Percentiles rank a stretch among this genome's conserved stretches.
Conservation (phyloP, 257 asterid genomes). For the Rauvolfia tetraphylla region DNA sequence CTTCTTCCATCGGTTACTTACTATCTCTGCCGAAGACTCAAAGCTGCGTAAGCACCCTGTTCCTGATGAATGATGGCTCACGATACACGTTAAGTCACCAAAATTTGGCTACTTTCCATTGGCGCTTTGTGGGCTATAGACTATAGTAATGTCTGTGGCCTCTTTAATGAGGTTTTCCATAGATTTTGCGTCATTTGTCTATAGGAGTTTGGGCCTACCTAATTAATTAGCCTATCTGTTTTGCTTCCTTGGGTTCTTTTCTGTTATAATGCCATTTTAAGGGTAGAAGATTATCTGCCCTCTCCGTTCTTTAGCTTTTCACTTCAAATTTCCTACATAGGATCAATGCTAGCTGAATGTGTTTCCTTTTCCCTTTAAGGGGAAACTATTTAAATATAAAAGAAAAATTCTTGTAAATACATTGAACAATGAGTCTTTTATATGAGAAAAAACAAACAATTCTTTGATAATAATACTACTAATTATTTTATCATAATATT, state of each 20-base stretch:
- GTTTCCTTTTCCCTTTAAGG: too few relatives aligned
- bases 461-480: too few relatives aligned
- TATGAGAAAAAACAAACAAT: too few relatives aligned
- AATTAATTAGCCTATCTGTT: background rate
- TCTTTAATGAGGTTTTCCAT: background rate
- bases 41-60: background rate
- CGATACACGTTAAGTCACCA: background rate
- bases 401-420: too few relatives aligned
- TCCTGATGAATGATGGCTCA: slow-evolving; percentile 14
- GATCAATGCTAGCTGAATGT: too few relatives aligned
- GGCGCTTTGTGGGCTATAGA: slow-evolving; percentile 13
- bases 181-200: background rate
- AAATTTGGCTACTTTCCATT: background rate
- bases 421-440: too few relatives aligned
- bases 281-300: too few relatives aligned
- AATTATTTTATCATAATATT: too few relatives aligned
- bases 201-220: background rate
- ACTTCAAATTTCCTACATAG: too few relatives aligned
- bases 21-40: background rate
- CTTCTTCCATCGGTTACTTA: slow-evolving; percentile 2
- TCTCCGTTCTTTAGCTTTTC: too few relatives aligned
- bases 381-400: too few relatives aligned
- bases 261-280: background rate
- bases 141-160: background rate
- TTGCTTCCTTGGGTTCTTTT: too few relatives aligned